These are phyloP conservation scores for Solanum tacnaense DNA, from an alignment of 257 asterid species.

Conservation along the genomic window DNA sequence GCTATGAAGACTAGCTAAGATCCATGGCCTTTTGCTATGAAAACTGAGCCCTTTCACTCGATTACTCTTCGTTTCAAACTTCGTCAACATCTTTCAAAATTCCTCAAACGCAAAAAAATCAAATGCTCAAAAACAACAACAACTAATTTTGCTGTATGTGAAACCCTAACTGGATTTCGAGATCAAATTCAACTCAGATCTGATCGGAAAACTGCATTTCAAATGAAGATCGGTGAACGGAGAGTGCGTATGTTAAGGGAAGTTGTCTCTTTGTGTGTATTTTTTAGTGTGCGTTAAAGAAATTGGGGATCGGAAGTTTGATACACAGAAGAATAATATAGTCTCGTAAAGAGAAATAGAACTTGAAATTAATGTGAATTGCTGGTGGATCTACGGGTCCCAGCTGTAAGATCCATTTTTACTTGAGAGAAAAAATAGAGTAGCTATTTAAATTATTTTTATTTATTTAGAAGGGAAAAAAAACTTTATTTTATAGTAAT, in stretches of 20 bases:
- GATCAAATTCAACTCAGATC: slow-evolving; percentile 15
- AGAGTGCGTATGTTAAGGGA: background rate
- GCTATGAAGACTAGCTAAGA: slow-evolving; percentile 97
- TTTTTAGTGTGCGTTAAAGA: background rate
- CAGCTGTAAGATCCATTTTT: background rate
- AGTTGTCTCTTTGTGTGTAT: background rate
- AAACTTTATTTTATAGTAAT: background rate
- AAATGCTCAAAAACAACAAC: background rate
- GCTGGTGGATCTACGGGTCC: slow-evolving; percentile 2
- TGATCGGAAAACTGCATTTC: background rate
- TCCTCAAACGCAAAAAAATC: background rate
- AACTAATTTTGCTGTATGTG: background rate
- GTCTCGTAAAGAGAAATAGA: background rate
- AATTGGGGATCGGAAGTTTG: background rate
- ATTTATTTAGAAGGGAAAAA: background rate
- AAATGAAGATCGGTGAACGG: background rate
- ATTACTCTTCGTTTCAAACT: slow-evolving; percentile 97
- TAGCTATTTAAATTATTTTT: background rate
- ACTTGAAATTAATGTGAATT: background rate
- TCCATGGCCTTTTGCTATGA: slow-evolving; percentile 96
- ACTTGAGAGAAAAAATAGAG: background rate
- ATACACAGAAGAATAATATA: background rate
- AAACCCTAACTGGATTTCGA: background rate
- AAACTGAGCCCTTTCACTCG: slow-evolving; percentile 95
- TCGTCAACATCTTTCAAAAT: slow-evolving; percentile 62